Evolutionary conservation across 805 yeast genomes (phyloP).

Genomic region (Groenewaldozyma tartarivorans): DNA sequence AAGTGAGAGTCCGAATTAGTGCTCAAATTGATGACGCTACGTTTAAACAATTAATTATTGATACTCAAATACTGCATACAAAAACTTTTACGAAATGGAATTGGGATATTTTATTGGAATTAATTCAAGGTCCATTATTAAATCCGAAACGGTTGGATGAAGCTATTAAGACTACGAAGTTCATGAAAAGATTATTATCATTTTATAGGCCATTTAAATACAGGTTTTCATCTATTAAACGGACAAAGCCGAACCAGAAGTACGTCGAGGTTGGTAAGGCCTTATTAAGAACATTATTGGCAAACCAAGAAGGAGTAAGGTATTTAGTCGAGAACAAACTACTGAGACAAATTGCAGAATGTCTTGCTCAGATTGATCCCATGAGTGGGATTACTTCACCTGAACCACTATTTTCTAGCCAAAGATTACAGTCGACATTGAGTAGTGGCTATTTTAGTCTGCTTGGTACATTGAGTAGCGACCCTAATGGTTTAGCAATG

Average conservation of each 20-base stretch:
- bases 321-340: slow-evolving; percentile 65
- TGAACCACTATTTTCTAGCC: slow-evolving; percentile 63
- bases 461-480: slow-evolving; percentile 60
- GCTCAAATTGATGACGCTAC: slow-evolving; percentile 51
- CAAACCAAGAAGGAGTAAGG: slow-evolving; percentile 54
- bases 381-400: slow-evolving; percentile 61
- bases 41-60: slow-evolving; percentile 54
- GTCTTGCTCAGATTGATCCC: slow-evolving; percentile 78
- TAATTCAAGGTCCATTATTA: slow-evolving; percentile 78
- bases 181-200: slow-evolving; percentile 72
- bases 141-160: slow-evolving; percentile 71
- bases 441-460: slow-evolving; percentile 71
- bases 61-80: slow-evolving; percentile 64
- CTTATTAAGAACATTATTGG: slow-evolving; percentile 54
- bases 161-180: slow-evolving; percentile 66
- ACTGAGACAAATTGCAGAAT: slow-evolving; percentile 80
- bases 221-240: slow-evolving; percentile 52
- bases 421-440: slow-evolving; percentile 51
- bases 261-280: slow-evolving; percentile 69
- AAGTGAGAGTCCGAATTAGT: slow-evolving; percentile 27
- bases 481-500: slow-evolving; percentile 53
- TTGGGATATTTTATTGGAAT: slow-evolving; percentile 62
- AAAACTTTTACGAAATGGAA: slow-evolving; percentile 82
- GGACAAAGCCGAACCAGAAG: slow-evolving; percentile 41
- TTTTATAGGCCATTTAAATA: slow-evolving; percentile 89